These are phyloP conservation scores for Exophiala mesophila DNA, from an alignment of 2,329 filamentous ascomycete species.

Conservation along the genomic window DNA sequence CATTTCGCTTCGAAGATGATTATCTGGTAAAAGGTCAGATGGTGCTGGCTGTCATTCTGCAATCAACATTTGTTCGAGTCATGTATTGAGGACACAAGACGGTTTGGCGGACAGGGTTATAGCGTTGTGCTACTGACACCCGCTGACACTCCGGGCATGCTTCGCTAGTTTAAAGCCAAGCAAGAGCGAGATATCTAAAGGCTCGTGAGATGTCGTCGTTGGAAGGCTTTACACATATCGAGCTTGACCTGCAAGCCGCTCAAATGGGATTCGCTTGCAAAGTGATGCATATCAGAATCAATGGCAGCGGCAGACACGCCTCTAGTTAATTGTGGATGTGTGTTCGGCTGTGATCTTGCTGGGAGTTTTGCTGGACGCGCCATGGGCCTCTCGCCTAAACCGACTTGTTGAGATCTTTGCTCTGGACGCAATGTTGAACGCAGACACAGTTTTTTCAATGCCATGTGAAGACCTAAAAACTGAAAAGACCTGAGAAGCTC, in stretches of 20 bases:
- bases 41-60: slow-evolving; percentile 7
- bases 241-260: slow-evolving; percentile 13
- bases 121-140: slow-evolving; percentile 2
- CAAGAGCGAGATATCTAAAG: slow-evolving; percentile 13
- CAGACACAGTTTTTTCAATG: neutral
- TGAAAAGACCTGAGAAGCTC: slow-evolving; percentile 23
- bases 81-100: neutral
- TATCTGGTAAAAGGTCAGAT: slow-evolving; percentile 29
- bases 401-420: neutral
- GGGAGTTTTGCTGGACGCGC: slow-evolving; percentile 3
- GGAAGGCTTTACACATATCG: slow-evolving; percentile 20
- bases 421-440: no score
- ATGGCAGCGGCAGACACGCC: slow-evolving; percentile 25
- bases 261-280: slow-evolving; percentile 21
- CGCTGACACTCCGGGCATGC: slow-evolving; percentile 5
- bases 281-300: slow-evolving; percentile 14
- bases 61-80: no score
- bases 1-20: slow-evolving; percentile 23
- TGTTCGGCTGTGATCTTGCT: slow-evolving; percentile 6
- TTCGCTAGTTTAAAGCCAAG: slow-evolving; percentile 9
- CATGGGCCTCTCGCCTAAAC: neutral
- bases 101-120: neutral
- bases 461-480: slow-evolving; percentile 22
- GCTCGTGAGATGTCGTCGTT: slow-evolving; percentile 4
- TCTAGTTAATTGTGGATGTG: neutral